These are phyloP conservation scores for Begonia peltatifolia DNA, from an alignment of 306 rosid genomes.

Conservation along the genomic window DNA sequence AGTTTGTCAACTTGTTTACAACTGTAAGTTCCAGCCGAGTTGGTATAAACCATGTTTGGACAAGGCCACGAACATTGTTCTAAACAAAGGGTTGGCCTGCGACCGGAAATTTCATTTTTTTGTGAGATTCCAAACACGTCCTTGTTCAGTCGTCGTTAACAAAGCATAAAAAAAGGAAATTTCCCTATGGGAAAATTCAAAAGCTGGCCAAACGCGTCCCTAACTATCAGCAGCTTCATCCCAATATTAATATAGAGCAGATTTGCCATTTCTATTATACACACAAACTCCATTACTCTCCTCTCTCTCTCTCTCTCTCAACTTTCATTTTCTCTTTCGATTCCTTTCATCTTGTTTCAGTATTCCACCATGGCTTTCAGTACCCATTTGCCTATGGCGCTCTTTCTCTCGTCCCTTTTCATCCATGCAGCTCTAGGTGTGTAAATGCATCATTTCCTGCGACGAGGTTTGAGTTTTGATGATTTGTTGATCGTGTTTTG, in stretches of 20 bases:
- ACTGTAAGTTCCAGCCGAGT: too few relatives aligned
- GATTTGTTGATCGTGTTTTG: not conserved
- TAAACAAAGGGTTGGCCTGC: too few relatives aligned
- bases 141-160: too few relatives aligned
- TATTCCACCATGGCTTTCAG: constrained; percentile 30
- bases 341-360: not conserved
- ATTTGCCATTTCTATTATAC: not conserved
- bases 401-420: constrained; percentile 36
- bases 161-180: too few relatives aligned
- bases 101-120: too few relatives aligned
- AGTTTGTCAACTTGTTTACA: too few relatives aligned
- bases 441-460: not conserved
- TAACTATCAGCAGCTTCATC: not conserved
- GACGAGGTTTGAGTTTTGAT: too few relatives aligned
- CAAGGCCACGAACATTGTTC: too few relatives aligned
- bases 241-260: not conserved
- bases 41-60: too few relatives aligned
- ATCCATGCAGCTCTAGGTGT: constrained; percentile 44
- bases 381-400: constrained; percentile 18
- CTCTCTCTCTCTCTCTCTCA: not conserved
- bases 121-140: too few relatives aligned
- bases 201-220: not conserved
- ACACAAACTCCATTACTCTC: not conserved
- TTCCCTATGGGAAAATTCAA: not conserved
- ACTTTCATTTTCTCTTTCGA: not conserved